Conservation (phyloP, 495 filamentous ascomycete genomes). For the Neurospora terricola region DNA sequence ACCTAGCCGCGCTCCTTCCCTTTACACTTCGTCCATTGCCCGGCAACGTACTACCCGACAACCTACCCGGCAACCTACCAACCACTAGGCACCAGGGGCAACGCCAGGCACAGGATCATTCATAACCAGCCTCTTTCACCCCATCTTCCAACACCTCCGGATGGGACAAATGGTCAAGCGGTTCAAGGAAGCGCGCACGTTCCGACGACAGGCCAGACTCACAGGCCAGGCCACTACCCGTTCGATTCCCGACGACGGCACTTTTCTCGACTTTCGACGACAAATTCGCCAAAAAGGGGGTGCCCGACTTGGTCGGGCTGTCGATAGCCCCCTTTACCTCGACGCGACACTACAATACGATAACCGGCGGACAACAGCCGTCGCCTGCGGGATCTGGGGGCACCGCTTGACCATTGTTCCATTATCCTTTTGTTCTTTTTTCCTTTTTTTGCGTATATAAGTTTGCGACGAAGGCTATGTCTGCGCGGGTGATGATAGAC, state of each 20-base stretch:
- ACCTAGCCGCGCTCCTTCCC: neutral
- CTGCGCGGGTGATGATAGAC: neutral
- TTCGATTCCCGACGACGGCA: neutral
- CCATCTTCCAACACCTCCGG: neutral
- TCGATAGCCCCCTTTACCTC: neutral
- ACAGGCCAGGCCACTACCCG: too few relatives aligned
- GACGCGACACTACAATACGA: too few relatives aligned
- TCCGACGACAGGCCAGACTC: neutral
- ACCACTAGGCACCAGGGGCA: too few relatives aligned
- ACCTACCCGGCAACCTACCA: too few relatives aligned
- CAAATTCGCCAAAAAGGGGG: neutral
- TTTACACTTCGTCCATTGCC: neutral
- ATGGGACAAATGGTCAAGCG: neutral
- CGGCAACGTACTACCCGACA: too few relatives aligned
- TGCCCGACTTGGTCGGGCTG: neutral
- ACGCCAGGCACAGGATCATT: too few relatives aligned
- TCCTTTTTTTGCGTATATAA: neutral
- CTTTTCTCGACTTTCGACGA: neutral
- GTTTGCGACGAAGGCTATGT: neutral
- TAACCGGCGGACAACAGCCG: neutral
- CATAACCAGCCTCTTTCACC: neutral
- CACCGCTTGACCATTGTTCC: neutral
- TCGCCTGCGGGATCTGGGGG: neutral
- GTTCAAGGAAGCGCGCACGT: neutral
- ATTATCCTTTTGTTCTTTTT: neutral